Evolutionary conservation across 2,329 filamentous ascomycete genomes (phyloP).

Genomic region (Colletotrichum musicola): DNA sequence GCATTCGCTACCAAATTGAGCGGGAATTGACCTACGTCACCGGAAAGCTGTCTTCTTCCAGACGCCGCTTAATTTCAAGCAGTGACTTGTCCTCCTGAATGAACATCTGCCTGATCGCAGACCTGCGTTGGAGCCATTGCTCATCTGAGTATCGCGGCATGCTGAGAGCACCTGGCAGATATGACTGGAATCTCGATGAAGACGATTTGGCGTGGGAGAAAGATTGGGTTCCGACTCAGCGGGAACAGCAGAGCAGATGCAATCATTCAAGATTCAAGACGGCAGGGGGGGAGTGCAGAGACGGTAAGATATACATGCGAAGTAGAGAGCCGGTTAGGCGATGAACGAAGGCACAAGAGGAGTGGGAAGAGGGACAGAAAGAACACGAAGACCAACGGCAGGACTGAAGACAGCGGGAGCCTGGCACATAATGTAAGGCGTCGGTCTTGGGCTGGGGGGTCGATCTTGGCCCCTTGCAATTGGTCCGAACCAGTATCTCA

Average conservation of each 20-base stretch:
- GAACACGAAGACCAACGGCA: no score
- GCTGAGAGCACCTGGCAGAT: no score
- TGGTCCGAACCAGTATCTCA: slow-evolving; percentile 3
- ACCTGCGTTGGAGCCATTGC: slow-evolving; percentile 2
- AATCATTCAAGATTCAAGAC: no score
- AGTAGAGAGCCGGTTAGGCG: no score
- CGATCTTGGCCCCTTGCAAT: not conserved
- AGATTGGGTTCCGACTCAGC: no score
- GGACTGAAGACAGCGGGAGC: not conserved
- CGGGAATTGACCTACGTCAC: not conserved
- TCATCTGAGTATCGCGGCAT: not conserved
- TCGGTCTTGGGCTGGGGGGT: not conserved
- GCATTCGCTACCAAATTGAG: not conserved
- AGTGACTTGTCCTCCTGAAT: not conserved
- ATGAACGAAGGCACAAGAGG: no score
- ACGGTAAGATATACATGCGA: no score
- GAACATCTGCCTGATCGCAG: not conserved
- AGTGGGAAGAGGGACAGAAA: no score
- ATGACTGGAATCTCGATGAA: no score
- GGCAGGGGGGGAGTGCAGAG: no score
- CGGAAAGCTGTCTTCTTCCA: not conserved
- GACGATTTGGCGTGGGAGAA: no score
- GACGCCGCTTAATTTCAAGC: not conserved
- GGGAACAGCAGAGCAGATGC: no score
- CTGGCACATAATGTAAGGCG: not conserved